phyloP scores from a whole-genome alignment of 306 rosid species.

The Abrus pulchellus region DNA sequence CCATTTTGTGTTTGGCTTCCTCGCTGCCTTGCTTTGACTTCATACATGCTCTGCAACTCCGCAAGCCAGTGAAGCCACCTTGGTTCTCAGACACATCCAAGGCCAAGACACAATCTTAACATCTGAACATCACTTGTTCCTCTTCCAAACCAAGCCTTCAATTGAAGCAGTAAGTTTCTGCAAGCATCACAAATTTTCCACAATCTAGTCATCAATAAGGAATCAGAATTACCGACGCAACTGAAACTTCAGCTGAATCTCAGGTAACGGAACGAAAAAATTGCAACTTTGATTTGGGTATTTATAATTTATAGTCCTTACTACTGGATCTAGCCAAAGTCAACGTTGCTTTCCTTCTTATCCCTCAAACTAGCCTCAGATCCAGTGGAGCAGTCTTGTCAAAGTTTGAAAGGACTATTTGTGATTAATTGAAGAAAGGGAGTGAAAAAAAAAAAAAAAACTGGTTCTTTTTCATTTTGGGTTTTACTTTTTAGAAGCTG shows the following conservation, averaged over 20 bases:
- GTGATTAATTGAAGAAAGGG: not conserved
- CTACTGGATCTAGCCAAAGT: constrained; percentile 40
- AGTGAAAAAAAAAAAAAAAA: not conserved
- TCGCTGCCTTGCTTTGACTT: not conserved
- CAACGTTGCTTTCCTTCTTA: constrained; percentile 13
- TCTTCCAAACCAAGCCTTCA: not conserved
- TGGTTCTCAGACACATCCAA: not conserved
- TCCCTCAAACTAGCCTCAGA: not conserved
- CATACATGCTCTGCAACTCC: not conserved
- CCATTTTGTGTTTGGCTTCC: not conserved
- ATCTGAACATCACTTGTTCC: not conserved
- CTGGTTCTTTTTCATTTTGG: not conserved
- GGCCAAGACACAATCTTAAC: not conserved
- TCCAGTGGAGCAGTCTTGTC: constrained; percentile 19
- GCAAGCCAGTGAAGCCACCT: constrained; percentile 14
- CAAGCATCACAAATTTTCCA: not conserved
- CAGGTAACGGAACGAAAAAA: constrained; percentile 48
- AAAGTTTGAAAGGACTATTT: constrained; percentile 19
- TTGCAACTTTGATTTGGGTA: constrained; percentile 29
- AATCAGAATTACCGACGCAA: constrained; percentile 32
- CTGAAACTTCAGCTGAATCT: constrained; percentile 41
- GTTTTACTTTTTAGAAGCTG: constrained; percentile 30
- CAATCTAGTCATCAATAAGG: constrained; percentile 37
- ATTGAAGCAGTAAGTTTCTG: not conserved
- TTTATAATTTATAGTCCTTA: not conserved